A percentile compares a stretch with the other conserved stretches of the same genome.
Conservation (phyloP, 2,329 filamentous ascomycete genomes). For the Fonsecaea pugnacius region DNA sequence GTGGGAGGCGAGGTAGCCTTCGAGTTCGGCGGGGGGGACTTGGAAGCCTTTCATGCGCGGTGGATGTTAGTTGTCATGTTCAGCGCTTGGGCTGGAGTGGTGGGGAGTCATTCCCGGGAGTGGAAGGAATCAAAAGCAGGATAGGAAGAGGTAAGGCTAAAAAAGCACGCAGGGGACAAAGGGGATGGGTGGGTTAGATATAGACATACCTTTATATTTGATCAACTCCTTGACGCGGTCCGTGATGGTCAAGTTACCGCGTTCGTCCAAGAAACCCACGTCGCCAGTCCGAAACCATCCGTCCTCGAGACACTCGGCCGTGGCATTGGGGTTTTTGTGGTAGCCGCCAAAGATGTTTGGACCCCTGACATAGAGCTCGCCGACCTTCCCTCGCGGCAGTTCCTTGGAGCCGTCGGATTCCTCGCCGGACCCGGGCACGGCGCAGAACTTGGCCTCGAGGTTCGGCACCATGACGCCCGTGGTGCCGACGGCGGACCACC, state of each 20-base stretch:
- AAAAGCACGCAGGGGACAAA: background rate
- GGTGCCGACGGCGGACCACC: slow-evolving; percentile 75
- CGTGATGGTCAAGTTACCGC: slow-evolving; percentile 86
- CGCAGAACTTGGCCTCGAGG: slow-evolving; percentile 80
- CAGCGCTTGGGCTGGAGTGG: background rate
- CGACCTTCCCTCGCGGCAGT: slow-evolving; percentile 64
- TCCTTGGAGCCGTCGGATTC: slow-evolving; percentile 53
- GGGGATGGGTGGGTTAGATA: background rate
- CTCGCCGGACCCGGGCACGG: slow-evolving; percentile 53
- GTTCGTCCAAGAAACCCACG: slow-evolving; percentile 72
- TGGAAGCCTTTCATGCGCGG: slow-evolving; percentile 43
- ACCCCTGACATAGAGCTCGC: slow-evolving; percentile 71
- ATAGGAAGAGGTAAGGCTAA: background rate
- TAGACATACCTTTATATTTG: slow-evolving; percentile 50
- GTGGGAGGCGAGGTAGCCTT: slow-evolving; percentile 51
- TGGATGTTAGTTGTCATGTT: background rate
- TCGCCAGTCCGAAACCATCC: slow-evolving; percentile 93
- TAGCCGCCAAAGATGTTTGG: slow-evolving; percentile 69
- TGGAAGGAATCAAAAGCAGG: background rate
- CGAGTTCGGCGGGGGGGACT: slow-evolving; percentile 56
- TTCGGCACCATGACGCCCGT: slow-evolving; percentile 79
- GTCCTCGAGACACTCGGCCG: slow-evolving; percentile 66
- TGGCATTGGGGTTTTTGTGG: slow-evolving; percentile 63
- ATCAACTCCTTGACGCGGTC: slow-evolving; percentile 72
- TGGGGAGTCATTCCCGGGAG: background rate